Base-by-base conservation (phyloP, 108 stramenopile species). In the Seminavis robusta region DNA sequence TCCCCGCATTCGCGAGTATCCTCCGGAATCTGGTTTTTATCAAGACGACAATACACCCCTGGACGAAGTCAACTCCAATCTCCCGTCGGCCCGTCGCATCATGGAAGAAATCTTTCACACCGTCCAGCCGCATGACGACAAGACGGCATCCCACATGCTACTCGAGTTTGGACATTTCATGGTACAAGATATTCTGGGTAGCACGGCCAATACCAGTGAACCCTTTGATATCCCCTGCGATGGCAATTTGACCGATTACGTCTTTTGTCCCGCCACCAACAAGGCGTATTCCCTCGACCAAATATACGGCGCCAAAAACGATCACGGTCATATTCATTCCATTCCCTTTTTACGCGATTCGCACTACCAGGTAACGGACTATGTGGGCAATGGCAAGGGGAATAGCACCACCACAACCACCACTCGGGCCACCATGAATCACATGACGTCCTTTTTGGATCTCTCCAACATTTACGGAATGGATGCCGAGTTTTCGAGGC, bases 401-500 rank as follows among this genome's bases (percentile, higher is more conserved):
- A n/a, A n/a, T n/a, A n/a, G n/a, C n/a, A 19, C 43, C 8, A 44
- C 6, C 20, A 8, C 32, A 8, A n/a, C n/a, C n/a, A n/a, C n/a
- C n/a, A n/a, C n/a, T n/a, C n/a, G n/a, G n/a, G 48, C 47, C 9
- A 31, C 65, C 16, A 42, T 54, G 28, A 66, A 66, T 33, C 31
- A 1, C 16, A 56, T 25, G 3, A 58, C 65, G 2, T 27, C 65
- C 16, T 66, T 33, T 32, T 4, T 66, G 20, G 65, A 66, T 45
- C 33, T 66, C 34, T 40, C 41, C 27, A 33, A 58, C 65, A 26
- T 66, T 1, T 66, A 66, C 47, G 56, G 65, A n/a, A n/a, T n/a
- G n/a, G n/a, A n/a, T n/a, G n/a, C n/a, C n/a, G n/a, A n/a, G n/a
- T n/a, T n/a, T n/a, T n/a, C n/a, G n/a, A n/a, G n/a, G n/a, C n/a